Percentiles rank a stretch among this genome's conserved stretches.
phyloP scores from a whole-genome alignment of 768 basidiomycete genomes.

The Rhodocollybia butyracea region DNA sequence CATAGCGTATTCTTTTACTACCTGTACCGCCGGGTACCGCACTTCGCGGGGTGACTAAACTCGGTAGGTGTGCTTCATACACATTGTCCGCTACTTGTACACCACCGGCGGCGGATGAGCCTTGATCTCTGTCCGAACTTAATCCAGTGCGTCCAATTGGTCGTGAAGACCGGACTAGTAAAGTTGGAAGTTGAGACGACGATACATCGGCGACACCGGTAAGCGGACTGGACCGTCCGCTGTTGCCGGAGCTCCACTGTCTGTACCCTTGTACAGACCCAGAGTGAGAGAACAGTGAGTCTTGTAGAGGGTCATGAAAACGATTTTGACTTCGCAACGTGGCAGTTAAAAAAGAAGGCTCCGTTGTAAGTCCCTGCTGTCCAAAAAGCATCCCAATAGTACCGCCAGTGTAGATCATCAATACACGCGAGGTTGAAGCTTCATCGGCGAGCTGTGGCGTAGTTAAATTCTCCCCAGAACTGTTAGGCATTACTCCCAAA shows the following conservation, averaged over 20 bases:
- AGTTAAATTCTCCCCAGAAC: constrained; percentile 8
- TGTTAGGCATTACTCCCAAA: too few relatives aligned
- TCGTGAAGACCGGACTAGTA: constrained; percentile 66
- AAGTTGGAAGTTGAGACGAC: constrained; percentile 32
- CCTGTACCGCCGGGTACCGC: constrained; percentile 54
- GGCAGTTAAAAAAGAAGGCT: constrained; percentile 85
- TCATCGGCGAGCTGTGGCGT: constrained; percentile 54
- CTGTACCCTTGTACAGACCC: constrained; percentile 76
- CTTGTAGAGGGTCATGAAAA: constrained; percentile 79
- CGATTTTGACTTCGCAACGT: constrained; percentile 78
- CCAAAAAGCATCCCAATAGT: constrained; percentile 88
- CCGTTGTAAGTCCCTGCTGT: constrained; percentile 75
- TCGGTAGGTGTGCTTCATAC: constrained; percentile 73
- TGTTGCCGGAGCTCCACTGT: constrained; percentile 60
- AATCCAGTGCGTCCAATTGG: constrained; percentile 51
- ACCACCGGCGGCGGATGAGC: constrained; percentile 28
- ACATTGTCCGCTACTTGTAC: constrained; percentile 55
- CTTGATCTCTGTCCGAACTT: constrained; percentile 26
- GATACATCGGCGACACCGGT: constrained; percentile 17
- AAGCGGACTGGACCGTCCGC: constrained; percentile 54
- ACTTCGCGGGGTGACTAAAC: constrained; percentile 76
- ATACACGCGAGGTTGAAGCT: constrained; percentile 76
- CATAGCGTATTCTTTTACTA: constrained; percentile 78
- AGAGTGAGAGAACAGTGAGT: constrained; percentile 82
- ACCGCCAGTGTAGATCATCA: constrained; percentile 87